Conservation (phyloP, 2,329 filamentous ascomycete species). For the Ophiocordyceps camponoti-floridani region DNA sequence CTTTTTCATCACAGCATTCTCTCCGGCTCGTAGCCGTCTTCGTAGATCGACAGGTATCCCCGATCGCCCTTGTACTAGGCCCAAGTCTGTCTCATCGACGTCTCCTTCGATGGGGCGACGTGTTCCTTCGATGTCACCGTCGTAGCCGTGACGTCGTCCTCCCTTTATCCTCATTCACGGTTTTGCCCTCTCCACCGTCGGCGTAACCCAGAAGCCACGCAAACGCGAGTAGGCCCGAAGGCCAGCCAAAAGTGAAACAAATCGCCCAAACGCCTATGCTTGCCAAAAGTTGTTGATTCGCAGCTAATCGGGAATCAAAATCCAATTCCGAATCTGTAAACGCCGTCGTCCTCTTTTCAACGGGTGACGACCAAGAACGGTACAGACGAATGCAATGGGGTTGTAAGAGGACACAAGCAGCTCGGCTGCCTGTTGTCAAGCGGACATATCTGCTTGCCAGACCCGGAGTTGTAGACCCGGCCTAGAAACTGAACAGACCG, state of each 20-base stretch:
- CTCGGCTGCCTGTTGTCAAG: neutral
- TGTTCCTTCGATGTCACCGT: neutral
- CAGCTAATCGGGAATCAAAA: neutral
- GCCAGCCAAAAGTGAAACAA: neutral
- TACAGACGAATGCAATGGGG: neutral
- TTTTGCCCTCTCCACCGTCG: neutral
- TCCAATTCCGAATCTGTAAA: neutral
- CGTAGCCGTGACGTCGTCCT: neutral
- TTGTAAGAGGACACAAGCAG: neutral
- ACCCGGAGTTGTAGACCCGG: too few relatives aligned
- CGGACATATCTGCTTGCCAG: too few relatives aligned
- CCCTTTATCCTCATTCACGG: neutral
- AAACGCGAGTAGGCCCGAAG: too few relatives aligned
- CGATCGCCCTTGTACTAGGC: too few relatives aligned
- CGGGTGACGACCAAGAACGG: neutral
- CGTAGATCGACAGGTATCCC: too few relatives aligned
- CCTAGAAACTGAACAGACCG: constrained; percentile 34
- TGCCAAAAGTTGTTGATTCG: neutral
- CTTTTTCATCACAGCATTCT: too few relatives aligned
- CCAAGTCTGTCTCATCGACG: too few relatives aligned
- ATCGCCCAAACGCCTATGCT: neutral
- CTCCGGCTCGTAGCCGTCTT: too few relatives aligned
- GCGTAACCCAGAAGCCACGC: neutral
- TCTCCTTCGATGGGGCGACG: too few relatives aligned
- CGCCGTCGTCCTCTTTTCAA: neutral